Base-by-base conservation (phyloP, 2,329 filamentous ascomycete genomes). In the Monascus ruber region DNA sequence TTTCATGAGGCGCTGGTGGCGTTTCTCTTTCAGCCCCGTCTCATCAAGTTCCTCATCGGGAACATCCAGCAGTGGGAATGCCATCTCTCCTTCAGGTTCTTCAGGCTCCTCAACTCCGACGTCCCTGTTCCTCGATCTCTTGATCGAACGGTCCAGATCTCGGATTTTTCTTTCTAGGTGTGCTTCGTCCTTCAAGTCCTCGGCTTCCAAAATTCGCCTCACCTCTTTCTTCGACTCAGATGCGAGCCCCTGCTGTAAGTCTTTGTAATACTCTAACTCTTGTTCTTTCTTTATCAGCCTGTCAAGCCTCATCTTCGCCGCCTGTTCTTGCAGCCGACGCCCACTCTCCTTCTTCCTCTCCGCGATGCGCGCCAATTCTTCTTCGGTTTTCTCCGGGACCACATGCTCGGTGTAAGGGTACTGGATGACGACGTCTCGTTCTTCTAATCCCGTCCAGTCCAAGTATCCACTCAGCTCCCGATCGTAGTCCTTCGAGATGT, bases 261-360 rank as follows among this genome's bases (percentile, higher is more conserved):
- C 77, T 56, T 86, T 87, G 70, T 88, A 95, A 62, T 94, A 95
- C 50, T 94, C 88, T 1, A 96, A 68, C 58, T 96, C 88, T 56
- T 94, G 80, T 64, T 98, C 91, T 63, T 98, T 98, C 55, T 85
- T 84, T 59, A 96, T 85, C 35, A 98, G 71, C 53, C 94, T 94
- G 48, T 98, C 91, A 1, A 98, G 69, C 5, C 91, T 81, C 86
- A 95, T 94, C 63, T 94, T 96, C 6, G 89, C 89, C 0, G 91
- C 91, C 62, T 98, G 91, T 53, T 95, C 87, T 60, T 98, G 91
- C 25, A 98, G 59, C 34, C 93, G 74, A 47, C 91, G 74, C 0
- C 91, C 91, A 50, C 86, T 91, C 63, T 98, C 91, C 60, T 93
- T 94, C 56, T 94, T 86, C 58, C 89, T 83, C 68, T 98, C 91